A percentile compares a stretch with the other conserved stretches of the same genome.
Conservation (phyloP, 2,329 filamentous ascomycete species). For the Penicillium corylophilum region DNA sequence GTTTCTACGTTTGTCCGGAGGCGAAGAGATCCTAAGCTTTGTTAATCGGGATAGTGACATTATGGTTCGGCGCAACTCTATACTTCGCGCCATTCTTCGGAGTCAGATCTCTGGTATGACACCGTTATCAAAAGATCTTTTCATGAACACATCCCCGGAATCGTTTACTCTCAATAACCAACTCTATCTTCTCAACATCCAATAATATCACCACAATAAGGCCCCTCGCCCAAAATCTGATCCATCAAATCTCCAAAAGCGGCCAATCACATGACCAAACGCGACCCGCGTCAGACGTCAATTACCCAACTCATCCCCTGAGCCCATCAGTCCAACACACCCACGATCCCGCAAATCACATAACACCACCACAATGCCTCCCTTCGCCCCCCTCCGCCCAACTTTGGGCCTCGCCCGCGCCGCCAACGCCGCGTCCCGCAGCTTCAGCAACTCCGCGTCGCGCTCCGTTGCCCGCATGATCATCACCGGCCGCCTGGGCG, state of each 20-base stretch:
- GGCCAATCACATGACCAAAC: slow-evolving; percentile 6
- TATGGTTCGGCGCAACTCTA: neutral
- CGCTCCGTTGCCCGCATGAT: slow-evolving; percentile 74
- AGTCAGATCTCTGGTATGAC: neutral
- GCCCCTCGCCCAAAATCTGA: neutral
- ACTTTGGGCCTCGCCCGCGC: slow-evolving; percentile 47
- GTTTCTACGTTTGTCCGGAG: neutral
- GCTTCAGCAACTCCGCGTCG: slow-evolving; percentile 69
- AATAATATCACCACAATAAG: neutral
- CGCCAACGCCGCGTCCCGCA: slow-evolving; percentile 53
- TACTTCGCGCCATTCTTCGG: neutral
- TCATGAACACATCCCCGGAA: too few relatives aligned
- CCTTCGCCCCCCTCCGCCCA: slow-evolving; percentile 55
- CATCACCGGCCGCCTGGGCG: slow-evolving; percentile 80
- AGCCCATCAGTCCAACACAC: neutral
- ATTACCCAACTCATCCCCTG: neutral
- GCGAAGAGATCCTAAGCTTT: neutral
- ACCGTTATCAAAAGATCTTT: too few relatives aligned
- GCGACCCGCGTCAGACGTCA: slow-evolving; percentile 3
- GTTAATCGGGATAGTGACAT: neutral
- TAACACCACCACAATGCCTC: slow-evolving; percentile 28
- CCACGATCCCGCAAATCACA: neutral
- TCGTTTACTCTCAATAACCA: too few relatives aligned
- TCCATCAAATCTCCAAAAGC: neutral
- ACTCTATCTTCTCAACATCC: neutral